These are phyloP conservation scores for Lipomyces chichibuensis DNA, from an alignment of 805 yeast species.

Conservation along the genomic window DNA sequence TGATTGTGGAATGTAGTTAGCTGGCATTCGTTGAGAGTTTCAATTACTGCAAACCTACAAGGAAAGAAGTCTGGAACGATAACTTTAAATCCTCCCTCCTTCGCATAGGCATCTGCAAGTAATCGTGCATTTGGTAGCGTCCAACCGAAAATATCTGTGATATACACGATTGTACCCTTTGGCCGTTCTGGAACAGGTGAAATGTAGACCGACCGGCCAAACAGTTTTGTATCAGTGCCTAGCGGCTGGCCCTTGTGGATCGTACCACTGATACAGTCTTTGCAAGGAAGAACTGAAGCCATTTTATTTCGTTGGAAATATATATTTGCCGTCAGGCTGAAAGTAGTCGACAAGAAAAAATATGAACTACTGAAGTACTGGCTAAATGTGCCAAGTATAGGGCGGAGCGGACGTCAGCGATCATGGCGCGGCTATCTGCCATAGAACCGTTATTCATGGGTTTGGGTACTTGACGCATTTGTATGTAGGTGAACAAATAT, in stretches of 20 bases:
- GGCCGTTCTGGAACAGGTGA: conserved; percentile 15
- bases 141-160: conserved; percentile 31
- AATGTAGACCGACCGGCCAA: conserved; percentile 8
- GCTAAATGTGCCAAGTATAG: neutral
- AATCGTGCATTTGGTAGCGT: conserved; percentile 21
- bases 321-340: neutral
- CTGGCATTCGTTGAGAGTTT: neutral
- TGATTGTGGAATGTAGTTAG: neutral
- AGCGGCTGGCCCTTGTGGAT: conserved; percentile 13
- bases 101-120: conserved; percentile 30
- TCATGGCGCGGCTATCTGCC: neutral
- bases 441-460: neutral
- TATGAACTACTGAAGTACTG: neutral
- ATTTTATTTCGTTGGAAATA: neutral
- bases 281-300: conserved; percentile 13
- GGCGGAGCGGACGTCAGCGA: neutral
- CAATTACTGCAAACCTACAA: conserved; percentile 2
- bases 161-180: conserved; percentile 21
- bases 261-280: conserved; percentile 13
- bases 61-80: conserved; percentile 26
- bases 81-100: conserved; percentile 16
- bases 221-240: conserved; percentile 10
- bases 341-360: neutral
- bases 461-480: neutral
- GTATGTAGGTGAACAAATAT: too few relatives aligned